Conservation (phyloP, 305 asterid genomes). For the Fraxinus albicans region DNA sequence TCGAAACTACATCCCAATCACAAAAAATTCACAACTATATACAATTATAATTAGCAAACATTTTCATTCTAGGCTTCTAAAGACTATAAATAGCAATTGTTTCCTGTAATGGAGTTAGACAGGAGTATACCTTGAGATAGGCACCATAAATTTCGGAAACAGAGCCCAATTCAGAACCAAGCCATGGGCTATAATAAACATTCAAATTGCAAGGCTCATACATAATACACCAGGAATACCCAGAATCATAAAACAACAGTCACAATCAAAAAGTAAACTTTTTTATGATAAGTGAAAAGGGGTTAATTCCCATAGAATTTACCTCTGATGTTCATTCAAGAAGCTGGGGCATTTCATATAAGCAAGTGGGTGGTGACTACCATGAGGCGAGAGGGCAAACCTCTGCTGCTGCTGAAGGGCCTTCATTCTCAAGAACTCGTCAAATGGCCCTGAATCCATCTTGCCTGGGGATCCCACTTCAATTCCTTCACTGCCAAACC, state of each 20-base stretch:
- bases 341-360: conserved; percentile 63
- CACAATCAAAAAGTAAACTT: not conserved
- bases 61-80: not conserved
- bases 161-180: not conserved
- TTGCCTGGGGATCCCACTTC: conserved; percentile 62
- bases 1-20: conserved; percentile 1
- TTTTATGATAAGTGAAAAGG: not conserved
- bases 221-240: conserved; percentile 10
- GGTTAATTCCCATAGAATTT: conserved; percentile 5
- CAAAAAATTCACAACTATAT: not conserved
- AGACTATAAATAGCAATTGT: not conserved
- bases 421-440: conserved; percentile 65
- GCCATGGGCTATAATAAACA: not conserved
- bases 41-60: not conserved
- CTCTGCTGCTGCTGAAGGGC: conserved; percentile 82
- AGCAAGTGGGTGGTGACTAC: conserved; percentile 60
- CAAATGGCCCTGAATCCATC: conserved; percentile 45
- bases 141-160: not conserved
- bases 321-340: conserved; percentile 68
- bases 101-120: too few species aligned
- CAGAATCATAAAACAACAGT: conserved; percentile 17
- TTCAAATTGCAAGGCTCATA: conserved; percentile 5
- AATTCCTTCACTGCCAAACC: conserved; percentile 35
- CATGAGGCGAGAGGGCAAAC: conserved; percentile 63
- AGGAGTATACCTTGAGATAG: too few species aligned